Evolutionary conservation across 805 yeast genomes (phyloP), one percentile per base, ranked within the genome.

Genomic region (Candida alai): DNA sequence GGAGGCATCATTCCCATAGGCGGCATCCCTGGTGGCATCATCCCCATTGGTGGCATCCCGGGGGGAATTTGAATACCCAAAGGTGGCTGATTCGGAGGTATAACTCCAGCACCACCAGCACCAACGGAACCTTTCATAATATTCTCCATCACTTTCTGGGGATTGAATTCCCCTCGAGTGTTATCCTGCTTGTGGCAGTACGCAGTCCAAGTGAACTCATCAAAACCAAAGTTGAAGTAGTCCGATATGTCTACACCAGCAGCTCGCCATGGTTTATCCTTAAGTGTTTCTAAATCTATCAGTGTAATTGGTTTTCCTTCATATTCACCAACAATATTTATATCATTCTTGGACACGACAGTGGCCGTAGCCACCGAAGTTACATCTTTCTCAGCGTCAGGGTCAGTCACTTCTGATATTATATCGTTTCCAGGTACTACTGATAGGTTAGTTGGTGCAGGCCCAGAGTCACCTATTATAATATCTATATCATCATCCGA

Each of bases 261-360:
- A 44, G 84, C 79, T 54, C 98, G 75, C 99, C 99, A 93, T 6
- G 99, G 99, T 62, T 94, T 94, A 45, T 88, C 95, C 44, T 85
- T 87, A 31, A 89, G 63, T 35, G 80, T 82, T 40, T 83, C 90
- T 8, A 90, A 70, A 40, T 84, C 82, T 9, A 90, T 70, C 45
- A 83, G 78, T 0, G 95, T 85, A 31, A 93, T 66, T 4, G 95
- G 95, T 46, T 76, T 72, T 3, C 95, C 97, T 33, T 88, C 83
- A 40, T 71, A 72, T 41, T 73, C 78, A 2, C 87, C 94, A 13
- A 83, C 78, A 26, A 74, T 74, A 47, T 84, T 77, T n/a, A 87
- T 70, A 47, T 86, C 88, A 13, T 65, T 46, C 11, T 83, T 51
- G 44, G 53, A 28, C 43, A 64, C 50, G 21, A 69, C 62, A 3